A percentile compares a stretch with the other conserved stretches of the same genome.
Conservation (phyloP, 2,329 filamentous ascomycete species). For the Thermomyces lanuginosus region DNA sequence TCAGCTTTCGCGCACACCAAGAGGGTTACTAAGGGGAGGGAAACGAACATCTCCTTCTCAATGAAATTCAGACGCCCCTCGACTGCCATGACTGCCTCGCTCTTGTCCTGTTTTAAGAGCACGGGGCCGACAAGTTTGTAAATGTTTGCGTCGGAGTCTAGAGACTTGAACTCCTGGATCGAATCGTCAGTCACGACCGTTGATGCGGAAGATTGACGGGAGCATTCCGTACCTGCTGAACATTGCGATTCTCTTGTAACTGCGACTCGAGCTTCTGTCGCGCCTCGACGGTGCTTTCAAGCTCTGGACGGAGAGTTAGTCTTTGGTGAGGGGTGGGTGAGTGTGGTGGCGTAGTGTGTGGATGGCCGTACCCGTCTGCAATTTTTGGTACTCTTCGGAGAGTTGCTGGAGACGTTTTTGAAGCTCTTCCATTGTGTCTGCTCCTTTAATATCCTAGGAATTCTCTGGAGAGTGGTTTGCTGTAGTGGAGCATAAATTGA, state of each 20-base stretch:
- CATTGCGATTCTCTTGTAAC: conserved; percentile 77
- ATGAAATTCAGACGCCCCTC: conserved; percentile 87
- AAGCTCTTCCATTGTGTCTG: conserved; percentile 45
- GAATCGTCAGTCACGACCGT: background rate
- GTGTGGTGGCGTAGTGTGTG: conserved; percentile 1
- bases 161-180: conserved; percentile 59
- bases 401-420: conserved; percentile 67
- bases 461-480: background rate
- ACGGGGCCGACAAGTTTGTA: conserved; percentile 94
- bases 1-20: conserved; percentile 2
- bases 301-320: conserved; percentile 40
- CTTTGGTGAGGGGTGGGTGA: too few relatives aligned
- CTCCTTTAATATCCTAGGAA: background rate
- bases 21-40: conserved; percentile 1
- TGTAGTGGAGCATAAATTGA: too few relatives aligned
- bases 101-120: conserved; percentile 81
- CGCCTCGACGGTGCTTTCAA: conserved; percentile 58
- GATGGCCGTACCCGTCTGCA: conserved; percentile 54
- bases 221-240: conserved; percentile 49
- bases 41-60: conserved; percentile 64
- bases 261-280: conserved; percentile 85
- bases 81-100: conserved; percentile 78
- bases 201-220: background rate
- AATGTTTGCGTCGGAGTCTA: conserved; percentile 71
- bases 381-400: conserved; percentile 71